Conservation (phyloP, 208 protist species). For the Tritrichomonas musculus region DNA sequence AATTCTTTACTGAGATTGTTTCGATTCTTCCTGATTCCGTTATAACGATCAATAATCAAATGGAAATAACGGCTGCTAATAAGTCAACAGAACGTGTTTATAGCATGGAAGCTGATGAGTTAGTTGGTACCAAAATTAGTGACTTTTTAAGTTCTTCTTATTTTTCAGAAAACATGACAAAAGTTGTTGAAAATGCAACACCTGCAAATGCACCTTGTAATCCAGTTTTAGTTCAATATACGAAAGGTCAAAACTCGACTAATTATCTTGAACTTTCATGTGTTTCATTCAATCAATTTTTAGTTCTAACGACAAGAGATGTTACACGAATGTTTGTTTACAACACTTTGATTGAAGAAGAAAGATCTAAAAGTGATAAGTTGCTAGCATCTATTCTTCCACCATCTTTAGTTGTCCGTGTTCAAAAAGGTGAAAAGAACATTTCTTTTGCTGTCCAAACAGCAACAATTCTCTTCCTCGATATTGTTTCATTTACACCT, state of each 20-base stretch:
- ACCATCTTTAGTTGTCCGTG: background rate
- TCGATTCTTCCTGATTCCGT: too few species aligned
- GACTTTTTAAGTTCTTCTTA: background rate
- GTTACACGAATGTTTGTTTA: background rate
- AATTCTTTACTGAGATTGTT: too few species aligned
- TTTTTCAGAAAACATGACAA: background rate
- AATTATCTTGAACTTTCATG: background rate
- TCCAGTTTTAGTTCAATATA: background rate
- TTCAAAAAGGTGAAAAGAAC: background rate
- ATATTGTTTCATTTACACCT: constrained; percentile 10
- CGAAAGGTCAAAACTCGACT: background rate
- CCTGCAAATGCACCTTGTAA: background rate
- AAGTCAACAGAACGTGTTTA: too few species aligned
- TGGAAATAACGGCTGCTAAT: too few species aligned
- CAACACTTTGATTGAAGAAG: background rate
- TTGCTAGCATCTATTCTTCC: background rate
- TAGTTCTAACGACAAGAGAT: too few species aligned
- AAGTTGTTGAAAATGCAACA: background rate
- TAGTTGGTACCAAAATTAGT: background rate
- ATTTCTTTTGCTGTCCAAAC: constrained; percentile 21
- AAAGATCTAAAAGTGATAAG: background rate
- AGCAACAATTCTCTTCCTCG: background rate
- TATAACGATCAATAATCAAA: too few species aligned
- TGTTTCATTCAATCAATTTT: background rate
- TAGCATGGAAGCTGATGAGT: too few species aligned